Conservation (phyloP, 2,329 filamentous ascomycete species). For the Graphiopsis chlorocephala region DNA sequence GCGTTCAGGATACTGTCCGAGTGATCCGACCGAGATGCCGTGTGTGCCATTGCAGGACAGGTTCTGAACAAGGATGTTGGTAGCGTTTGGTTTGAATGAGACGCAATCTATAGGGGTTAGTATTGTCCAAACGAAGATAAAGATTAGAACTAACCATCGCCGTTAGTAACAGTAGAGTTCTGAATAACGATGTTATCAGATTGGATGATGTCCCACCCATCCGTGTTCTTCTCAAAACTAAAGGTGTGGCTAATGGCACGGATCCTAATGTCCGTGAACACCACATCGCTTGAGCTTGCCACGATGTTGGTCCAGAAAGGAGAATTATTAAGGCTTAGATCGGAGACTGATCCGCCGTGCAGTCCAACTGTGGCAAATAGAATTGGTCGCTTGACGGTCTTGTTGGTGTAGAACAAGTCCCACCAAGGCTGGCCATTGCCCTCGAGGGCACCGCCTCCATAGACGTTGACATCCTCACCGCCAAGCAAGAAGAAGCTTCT, state of each 20-base stretch:
- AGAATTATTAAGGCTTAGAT: conserved; percentile 60
- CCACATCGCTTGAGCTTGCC: conserved; percentile 62
- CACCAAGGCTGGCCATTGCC: conserved; percentile 67
- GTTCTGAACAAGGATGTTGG: conserved; percentile 65
- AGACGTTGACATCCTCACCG: conserved; percentile 65
- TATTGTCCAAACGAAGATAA: background rate
- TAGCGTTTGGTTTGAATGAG: conserved; percentile 72
- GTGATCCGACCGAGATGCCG: conserved; percentile 69
- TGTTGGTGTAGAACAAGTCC: conserved; percentile 57
- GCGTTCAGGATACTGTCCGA: conserved; percentile 64
- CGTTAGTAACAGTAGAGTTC: conserved; percentile 62
- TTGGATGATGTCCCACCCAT: conserved; percentile 55
- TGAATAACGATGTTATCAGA: conserved; percentile 63
- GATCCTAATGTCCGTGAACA: conserved; percentile 63
- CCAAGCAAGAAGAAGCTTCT: conserved; percentile 67
- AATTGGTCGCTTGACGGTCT: conserved; percentile 58
- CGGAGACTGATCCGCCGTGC: conserved; percentile 56
- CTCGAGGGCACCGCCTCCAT: conserved; percentile 62
- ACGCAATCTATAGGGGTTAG: conserved; percentile 52
- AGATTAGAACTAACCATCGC: conserved; percentile 48
- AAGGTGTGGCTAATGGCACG: conserved; percentile 52
- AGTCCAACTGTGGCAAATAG: conserved; percentile 58
- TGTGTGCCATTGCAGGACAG: conserved; percentile 67
- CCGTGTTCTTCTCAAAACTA: conserved; percentile 61
- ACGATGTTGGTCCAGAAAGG: conserved; percentile 64